These are phyloP conservation scores for peach (Prunus persica) DNA, from an alignment of 306 rosid species.

Conservation along the genomic window DNA sequence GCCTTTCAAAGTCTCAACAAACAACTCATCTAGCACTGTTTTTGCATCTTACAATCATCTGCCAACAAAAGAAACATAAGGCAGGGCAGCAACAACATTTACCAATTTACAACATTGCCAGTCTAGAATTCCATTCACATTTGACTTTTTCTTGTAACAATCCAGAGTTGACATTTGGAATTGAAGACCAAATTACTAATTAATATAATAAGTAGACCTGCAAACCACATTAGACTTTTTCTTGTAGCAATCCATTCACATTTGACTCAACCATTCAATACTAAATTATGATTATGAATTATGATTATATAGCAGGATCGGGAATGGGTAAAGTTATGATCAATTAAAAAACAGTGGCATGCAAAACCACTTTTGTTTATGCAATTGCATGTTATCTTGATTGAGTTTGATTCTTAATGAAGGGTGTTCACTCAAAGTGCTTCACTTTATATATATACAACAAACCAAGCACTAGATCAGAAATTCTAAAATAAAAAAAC, in stretches of 20 bases:
- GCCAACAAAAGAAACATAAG: too few species aligned
- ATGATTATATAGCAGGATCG: not conserved
- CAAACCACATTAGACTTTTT: too few species aligned
- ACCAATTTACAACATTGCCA: not conserved
- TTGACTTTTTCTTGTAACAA: not conserved
- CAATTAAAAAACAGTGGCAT: not conserved
- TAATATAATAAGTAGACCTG: too few species aligned
- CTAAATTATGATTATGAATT: not conserved
- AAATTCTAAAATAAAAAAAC: not conserved
- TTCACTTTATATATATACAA: too few species aligned
- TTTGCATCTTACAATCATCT: too few species aligned
- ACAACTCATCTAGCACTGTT: too few species aligned
- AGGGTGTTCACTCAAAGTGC: not conserved
- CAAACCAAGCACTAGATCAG: too few species aligned
- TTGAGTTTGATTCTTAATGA: not conserved
- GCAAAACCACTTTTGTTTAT: not conserved
- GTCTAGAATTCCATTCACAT: not conserved
- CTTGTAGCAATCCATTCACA: not conserved
- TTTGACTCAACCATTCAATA: not conserved
- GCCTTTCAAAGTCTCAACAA: too few species aligned
- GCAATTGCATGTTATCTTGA: not conserved
- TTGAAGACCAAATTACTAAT: too few species aligned
- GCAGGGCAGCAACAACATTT: not conserved
- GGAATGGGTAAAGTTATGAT: not conserved
- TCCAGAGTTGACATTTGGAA: not conserved